Evolutionary conservation across 768 basidiomycete species (phyloP).

Genomic region (Russula ochroleuca): DNA sequence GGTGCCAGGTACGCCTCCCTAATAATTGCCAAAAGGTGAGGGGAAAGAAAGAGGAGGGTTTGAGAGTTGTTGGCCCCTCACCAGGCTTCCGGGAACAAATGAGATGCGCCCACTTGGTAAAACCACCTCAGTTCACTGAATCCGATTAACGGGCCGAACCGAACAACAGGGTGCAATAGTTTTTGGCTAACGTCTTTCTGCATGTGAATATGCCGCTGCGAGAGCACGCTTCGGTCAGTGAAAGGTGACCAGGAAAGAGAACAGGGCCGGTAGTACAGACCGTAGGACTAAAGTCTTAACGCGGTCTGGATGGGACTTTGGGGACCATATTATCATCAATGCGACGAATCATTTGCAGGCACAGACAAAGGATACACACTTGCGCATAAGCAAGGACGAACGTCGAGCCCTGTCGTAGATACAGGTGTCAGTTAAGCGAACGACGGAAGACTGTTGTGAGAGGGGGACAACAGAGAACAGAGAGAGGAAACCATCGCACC

Average conservation of each 20-base stretch:
- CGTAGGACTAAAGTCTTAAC: constrained; percentile 76
- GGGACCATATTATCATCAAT: constrained; percentile 8
- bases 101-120: constrained; percentile 82
- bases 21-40: not conserved
- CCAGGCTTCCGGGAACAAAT: constrained; percentile 88
- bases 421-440: not conserved
- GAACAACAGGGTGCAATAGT: no score
- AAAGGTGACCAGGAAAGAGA: not conserved
- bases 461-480: no score
- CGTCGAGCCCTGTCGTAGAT: constrained; percentile 64
- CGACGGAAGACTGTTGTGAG: not conserved
- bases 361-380: constrained; percentile 36
- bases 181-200: constrained; percentile 56
- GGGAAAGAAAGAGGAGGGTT: no score
- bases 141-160: not conserved
- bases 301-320: constrained; percentile 71
- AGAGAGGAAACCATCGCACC: constrained; percentile 43
- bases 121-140: constrained; percentile 83
- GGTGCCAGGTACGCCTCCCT: constrained; percentile 83
- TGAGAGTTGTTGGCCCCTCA: constrained; percentile 30
- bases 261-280: constrained; percentile 37
- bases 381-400: constrained; percentile 83
- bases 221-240: constrained; percentile 7
- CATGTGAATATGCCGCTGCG: constrained; percentile 84
- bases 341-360: not conserved